Evolutionary conservation across 495 filamentous ascomycete genomes (phyloP).

Genomic region (Platismatia glauca): DNA sequence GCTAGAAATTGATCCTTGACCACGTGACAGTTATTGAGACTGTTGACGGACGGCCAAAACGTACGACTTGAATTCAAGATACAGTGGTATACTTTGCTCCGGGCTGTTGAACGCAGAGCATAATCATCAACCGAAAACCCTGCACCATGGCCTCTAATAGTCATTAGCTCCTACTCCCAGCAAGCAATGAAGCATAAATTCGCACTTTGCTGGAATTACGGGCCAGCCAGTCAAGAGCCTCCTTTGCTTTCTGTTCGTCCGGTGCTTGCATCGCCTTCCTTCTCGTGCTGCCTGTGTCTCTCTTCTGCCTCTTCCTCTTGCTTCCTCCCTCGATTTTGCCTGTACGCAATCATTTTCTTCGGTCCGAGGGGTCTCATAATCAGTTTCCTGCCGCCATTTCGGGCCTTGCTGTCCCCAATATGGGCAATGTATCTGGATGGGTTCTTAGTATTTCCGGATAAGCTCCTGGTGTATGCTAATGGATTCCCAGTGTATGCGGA

Average conservation of each 20-base stretch:
- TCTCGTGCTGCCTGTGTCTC: neutral
- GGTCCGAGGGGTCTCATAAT: no score
- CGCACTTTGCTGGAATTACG: neutral
- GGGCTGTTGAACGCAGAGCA: neutral
- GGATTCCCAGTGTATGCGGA: no score
- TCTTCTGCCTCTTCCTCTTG: neutral
- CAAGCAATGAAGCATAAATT: neutral
- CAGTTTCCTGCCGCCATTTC: no score
- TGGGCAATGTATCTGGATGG: no score
- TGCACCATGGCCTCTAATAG: neutral
- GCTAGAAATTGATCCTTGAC: neutral
- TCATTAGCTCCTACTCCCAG: neutral
- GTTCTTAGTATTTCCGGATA: no score
- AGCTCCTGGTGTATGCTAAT: no score
- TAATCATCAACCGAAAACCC: neutral
- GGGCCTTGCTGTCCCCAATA: no score
- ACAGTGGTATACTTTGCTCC: neutral
- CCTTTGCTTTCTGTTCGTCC: no score
- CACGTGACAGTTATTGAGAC: neutral
- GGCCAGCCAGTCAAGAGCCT: neutral
- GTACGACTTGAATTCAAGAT: no score
- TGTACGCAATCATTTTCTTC: no score
- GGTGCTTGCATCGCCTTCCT: neutral
- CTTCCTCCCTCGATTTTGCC: no score
- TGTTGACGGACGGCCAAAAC: neutral